phyloP scores from a whole-genome alignment of 1,284 basidiomycete genomes.

The Sanghuangporus sanghuang region DNA sequence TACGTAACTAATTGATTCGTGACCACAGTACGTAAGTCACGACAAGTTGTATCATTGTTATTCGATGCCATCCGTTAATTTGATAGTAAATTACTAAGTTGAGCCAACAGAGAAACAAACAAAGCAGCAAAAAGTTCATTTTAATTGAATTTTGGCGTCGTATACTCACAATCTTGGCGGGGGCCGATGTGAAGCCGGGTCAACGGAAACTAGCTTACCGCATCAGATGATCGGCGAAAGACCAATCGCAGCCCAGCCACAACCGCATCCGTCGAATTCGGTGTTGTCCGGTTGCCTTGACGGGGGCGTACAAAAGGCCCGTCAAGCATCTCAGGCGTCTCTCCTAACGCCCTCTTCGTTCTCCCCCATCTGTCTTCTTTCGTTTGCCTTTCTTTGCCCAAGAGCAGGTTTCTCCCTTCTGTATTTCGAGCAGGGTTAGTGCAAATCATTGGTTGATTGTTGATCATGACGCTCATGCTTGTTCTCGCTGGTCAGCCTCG shows the following conservation, averaged over 20 bases:
- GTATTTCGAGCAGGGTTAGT: constrained; percentile 17
- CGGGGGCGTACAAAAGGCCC: background rate
- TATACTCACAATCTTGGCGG: background rate
- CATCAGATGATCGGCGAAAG: background rate
- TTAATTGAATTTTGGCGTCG: too few species aligned
- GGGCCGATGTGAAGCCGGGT: background rate
- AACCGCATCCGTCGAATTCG: background rate
- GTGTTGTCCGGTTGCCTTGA: background rate
- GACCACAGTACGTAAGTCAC: background rate
- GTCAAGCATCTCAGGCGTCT: background rate
- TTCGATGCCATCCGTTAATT: background rate
- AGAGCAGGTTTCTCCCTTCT: constrained; percentile 3
- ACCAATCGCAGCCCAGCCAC: background rate
- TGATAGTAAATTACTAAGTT: too few species aligned
- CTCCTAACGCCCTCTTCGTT: constrained; percentile 17
- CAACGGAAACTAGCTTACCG: background rate
- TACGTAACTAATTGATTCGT: too few species aligned
- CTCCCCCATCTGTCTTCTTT: constrained; percentile 4
- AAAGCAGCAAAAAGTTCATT: too few species aligned
- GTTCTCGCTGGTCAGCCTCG: constrained; percentile 8
- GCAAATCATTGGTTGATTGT: background rate
- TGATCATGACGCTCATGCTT: background rate
- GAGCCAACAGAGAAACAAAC: too few species aligned
- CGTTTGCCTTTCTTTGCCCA: constrained; percentile 2
- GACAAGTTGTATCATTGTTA: background rate